Evolutionary conservation across 345 rosid species (phyloP), one percentile per base, ranked within the genome.

Genomic region (Sonneratia alba): DNA sequence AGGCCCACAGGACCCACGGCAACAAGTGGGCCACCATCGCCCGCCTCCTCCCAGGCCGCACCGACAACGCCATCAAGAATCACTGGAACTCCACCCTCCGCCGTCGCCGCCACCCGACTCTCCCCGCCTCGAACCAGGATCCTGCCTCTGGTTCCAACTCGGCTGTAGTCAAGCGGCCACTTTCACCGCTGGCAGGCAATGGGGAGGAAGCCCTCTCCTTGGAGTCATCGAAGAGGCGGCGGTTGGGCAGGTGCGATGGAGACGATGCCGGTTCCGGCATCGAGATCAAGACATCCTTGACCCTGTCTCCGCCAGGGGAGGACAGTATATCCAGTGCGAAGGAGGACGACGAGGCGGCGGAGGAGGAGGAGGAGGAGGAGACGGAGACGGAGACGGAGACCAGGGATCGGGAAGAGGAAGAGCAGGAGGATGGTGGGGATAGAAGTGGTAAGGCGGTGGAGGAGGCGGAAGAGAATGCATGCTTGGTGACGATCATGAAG

Each of bases 11-110:
- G 32, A n/a, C 77, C 34, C 91, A 85, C 42, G 91, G 89, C 15
- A 87, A 87, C 72, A 85, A 83, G 79, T 85, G 94, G 91, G 94
- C 91, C 36, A 81, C 94, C 56, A 87, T 87, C 48, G 82, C 94
- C 34, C 79, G 91, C 19, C 80, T 82, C 24, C 74, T 87, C 69
- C 85, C 94, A 0, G 94, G 91, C 10, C 86, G 89, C 32, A 89
- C 91, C 0, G 94, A 89, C 70, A 87, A 89, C 64, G 88, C 88
- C 0, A 82, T 89, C 34, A 87, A 87, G 79, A 87, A 89, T 53
- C 94, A 87, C 56, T 87, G 91, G 94, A 89, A 87, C 76, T 87
- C 91, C 6, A 85, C 94, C 15, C 69, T 85, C 7, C 76, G 84
- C 4, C 70, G 84, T 19, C 53, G 84, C 19, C 79, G 77, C 34